Evolutionary conservation across 2,329 filamentous ascomycete genomes (phyloP).

Genomic region (Septoria linicola): DNA sequence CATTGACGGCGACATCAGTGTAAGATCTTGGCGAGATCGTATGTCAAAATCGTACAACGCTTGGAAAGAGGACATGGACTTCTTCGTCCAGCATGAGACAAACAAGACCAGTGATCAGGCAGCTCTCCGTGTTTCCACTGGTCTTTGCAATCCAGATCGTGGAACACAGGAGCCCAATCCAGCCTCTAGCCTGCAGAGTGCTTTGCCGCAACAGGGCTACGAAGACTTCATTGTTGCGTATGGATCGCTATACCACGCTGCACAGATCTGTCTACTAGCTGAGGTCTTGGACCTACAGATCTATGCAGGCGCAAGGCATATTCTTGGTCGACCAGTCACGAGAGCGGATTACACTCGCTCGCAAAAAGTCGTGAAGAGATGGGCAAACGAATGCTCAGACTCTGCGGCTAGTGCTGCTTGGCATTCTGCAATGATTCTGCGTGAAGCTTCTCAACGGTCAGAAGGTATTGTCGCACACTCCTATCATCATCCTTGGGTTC

Average conservation of each 20-base stretch:
- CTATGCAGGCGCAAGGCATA: conserved; percentile 59
- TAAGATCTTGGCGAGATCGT: conserved; percentile 49
- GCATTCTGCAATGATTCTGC: conserved; percentile 56
- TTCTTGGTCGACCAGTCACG: conserved; percentile 57
- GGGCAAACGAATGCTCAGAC: conserved; percentile 41
- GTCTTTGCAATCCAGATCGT: no score
- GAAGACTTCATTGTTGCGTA: conserved; percentile 51
- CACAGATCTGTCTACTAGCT: conserved; percentile 56
- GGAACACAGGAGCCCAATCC: no score
- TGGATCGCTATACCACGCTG: conserved; percentile 59
- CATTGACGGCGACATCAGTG: conserved; percentile 2
- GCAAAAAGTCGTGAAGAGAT: conserved; percentile 53
- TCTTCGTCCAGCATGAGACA: conserved; percentile 45
- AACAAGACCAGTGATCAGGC: conserved; percentile 36
- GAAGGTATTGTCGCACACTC: conserved; percentile 53
- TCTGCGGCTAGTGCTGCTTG: conserved; percentile 49
- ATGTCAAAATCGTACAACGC: conserved; percentile 55
- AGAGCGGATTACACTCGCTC: conserved; percentile 52
- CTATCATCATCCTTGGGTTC: conserved; percentile 63
- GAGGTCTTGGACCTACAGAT: conserved; percentile 64
- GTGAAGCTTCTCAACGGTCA: conserved; percentile 51
- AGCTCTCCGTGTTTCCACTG: no score
- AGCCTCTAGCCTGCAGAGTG: no score
- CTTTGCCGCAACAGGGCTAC: conserved; percentile 44
- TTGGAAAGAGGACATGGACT: conserved; percentile 60